Percentiles rank a stretch among this genome's conserved stretches.
These are phyloP conservation scores for Plasmodium cynomolgi DNA, from an alignment of 169 alveolate species.

Conservation along the genomic window DNA sequence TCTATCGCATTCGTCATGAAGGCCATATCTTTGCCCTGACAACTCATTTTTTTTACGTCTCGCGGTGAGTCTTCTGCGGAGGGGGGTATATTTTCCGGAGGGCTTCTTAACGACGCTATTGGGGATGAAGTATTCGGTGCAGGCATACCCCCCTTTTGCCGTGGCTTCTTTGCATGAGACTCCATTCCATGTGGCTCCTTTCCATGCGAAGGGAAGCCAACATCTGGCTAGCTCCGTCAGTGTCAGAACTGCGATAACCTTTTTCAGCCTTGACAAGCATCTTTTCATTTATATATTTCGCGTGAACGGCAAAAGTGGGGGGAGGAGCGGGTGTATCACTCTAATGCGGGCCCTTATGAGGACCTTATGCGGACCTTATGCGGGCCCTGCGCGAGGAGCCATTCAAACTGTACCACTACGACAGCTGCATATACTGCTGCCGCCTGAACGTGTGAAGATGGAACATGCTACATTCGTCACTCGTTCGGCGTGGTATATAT, in stretches of 20 bases:
- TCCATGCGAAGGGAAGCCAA: neutral
- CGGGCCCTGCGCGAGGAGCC: neutral
- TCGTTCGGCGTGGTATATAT: neutral
- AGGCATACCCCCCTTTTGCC: neutral
- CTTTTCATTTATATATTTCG: slow-evolving; percentile 35
- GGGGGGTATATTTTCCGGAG: neutral
- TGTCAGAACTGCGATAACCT: neutral
- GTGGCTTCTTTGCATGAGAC: too few species aligned
- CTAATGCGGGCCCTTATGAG: neutral
- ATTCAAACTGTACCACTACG: neutral
- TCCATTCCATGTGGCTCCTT: too few species aligned
- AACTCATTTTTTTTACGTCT: neutral
- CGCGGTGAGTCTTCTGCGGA: neutral
- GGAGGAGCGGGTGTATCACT: neutral
- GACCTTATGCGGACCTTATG: neutral
- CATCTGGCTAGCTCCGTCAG: neutral
- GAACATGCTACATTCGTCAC: neutral
- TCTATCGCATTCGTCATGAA: neutral
- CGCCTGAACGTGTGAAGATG: neutral
- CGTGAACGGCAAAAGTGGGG: neutral
- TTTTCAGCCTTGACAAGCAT: slow-evolving; percentile 25
- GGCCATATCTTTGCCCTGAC: neutral
- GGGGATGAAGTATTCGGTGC: neutral
- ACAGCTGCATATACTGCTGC: neutral
- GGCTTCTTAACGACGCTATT: neutral